phyloP scores from a whole-genome alignment of 2,329 filamentous ascomycete species.

The Nemania sp. region DNA sequence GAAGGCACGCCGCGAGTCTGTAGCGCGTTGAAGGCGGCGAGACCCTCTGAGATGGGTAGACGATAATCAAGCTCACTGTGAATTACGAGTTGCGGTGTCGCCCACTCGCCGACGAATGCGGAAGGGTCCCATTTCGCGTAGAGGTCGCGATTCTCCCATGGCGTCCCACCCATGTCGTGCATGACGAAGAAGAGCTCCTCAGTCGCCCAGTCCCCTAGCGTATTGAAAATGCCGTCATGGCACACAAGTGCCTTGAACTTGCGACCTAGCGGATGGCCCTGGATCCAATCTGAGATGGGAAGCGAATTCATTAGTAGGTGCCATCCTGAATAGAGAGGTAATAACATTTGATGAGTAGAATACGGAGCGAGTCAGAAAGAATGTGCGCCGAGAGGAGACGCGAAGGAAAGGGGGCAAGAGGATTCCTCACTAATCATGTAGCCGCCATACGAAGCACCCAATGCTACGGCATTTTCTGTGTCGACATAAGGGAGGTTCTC shows the following conservation, averaged over 20 bases:
- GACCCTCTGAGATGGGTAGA: constrained; percentile 80
- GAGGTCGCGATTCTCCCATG: constrained; percentile 64
- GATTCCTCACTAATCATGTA: constrained; percentile 69
- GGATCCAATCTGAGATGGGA: constrained; percentile 72
- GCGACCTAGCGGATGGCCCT: constrained; percentile 80
- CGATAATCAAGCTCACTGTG: constrained; percentile 92
- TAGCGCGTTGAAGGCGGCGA: constrained; percentile 84
- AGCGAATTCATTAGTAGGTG: constrained; percentile 4
- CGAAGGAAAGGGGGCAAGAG: background rate
- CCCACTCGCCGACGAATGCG: constrained; percentile 69
- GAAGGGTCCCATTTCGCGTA: constrained; percentile 75
- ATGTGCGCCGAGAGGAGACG: background rate
- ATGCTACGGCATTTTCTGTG: constrained; percentile 68
- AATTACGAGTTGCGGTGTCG: constrained; percentile 83
- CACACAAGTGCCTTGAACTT: constrained; percentile 87
- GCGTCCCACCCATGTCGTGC: constrained; percentile 67
- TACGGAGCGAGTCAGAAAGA: constrained; percentile 19
- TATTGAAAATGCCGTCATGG: constrained; percentile 85
- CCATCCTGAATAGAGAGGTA: background rate
- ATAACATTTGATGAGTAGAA: background rate
- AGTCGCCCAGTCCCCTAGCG: constrained; percentile 65
- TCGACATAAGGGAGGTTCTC: constrained; percentile 70
- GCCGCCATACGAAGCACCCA: constrained; percentile 76
- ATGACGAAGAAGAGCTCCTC: constrained; percentile 74
- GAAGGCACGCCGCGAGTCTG: constrained; percentile 77